These are phyloP conservation scores for Penicillium sp. DNA, from an alignment of 2,329 filamentous ascomycete genomes.

Conservation along the genomic window DNA sequence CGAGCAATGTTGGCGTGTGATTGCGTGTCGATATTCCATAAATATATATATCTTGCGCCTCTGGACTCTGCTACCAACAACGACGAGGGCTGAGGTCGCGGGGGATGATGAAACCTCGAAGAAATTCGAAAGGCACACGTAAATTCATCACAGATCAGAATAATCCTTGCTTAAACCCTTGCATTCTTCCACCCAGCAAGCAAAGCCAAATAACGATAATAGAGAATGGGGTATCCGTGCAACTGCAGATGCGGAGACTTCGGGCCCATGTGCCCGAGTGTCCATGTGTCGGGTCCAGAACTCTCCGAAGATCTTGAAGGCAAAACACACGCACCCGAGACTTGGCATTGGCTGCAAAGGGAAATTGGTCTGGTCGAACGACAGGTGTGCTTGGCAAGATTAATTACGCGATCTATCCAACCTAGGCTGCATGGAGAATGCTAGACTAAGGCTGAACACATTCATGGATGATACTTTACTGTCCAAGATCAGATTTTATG, in stretches of 20 bases:
- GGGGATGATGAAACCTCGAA: background rate
- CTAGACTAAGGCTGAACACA: background rate
- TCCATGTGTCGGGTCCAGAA: background rate
- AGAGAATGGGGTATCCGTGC: background rate
- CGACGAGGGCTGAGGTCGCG: background rate
- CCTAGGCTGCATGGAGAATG: background rate
- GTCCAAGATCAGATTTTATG: background rate
- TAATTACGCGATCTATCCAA: background rate
- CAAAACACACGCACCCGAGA: background rate
- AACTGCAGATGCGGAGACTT: background rate
- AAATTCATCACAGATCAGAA: background rate
- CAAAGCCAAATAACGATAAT: background rate
- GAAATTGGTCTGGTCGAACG: background rate
- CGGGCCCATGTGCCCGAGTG: background rate
- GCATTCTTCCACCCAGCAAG: background rate
- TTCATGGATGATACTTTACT: background rate
- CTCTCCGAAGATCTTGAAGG: background rate
- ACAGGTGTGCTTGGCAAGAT: background rate
- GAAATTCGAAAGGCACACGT: background rate
- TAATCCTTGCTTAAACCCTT: background rate
- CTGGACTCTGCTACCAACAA: background rate
- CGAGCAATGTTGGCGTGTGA: background rate
- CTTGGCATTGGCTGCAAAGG: background rate
- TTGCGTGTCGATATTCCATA: background rate
- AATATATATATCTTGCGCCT: background rate